Evolutionary conservation across 164 flowering plant genomes (phyloP), one percentile per base, ranked within the genome.

Genomic region (Magnolia officinalis): DNA sequence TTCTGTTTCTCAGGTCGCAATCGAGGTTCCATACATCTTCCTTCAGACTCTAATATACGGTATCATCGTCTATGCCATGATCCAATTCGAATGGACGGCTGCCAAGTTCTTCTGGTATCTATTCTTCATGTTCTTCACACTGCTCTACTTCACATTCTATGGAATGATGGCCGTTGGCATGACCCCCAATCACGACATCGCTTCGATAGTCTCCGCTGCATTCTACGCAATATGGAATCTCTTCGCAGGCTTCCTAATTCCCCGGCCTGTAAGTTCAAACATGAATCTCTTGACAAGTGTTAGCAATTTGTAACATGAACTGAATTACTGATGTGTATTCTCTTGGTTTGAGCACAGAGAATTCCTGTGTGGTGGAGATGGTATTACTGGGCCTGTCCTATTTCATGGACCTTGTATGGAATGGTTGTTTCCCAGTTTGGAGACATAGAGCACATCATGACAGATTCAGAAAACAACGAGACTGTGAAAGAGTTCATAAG

Each of bases 331-430:
- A 21, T 8, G 1, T 6, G 64, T 16, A n/a, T 6, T 11, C 59
- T 45, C 58, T 63, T 21, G 37, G 59, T 58, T 74, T 52, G 55
- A 8, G 24, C 71, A 21, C 89, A 88, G 91, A 85, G 83, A 58
- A 87, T 88, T 13, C 89, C 91, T 0, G 72, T 82, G 5, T 88
- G 89, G 89, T 88, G 91, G 91, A 87, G 87, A 78, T 88, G 91
- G 89, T 84, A 85, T 77, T 87, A 85, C 26, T 87, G 84, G 79
- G 71, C 79, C 21, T 78, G 77, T 71, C 91, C 91, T 0, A 63
- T 85, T 19, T 59, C 91, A 7, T 88, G 90, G 90, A 86, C 87
- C 51, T 67, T 89, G 63, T 87, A 89, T 58, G 92, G 92, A 63
- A 74, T 89, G 67, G 77, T 84, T 51, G 81, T 63, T 23, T 84